Evolutionary conservation across 345 rosid genomes (phyloP), one percentile per base, ranked within the genome.

Genomic region (Noccaea caerulescens): DNA sequence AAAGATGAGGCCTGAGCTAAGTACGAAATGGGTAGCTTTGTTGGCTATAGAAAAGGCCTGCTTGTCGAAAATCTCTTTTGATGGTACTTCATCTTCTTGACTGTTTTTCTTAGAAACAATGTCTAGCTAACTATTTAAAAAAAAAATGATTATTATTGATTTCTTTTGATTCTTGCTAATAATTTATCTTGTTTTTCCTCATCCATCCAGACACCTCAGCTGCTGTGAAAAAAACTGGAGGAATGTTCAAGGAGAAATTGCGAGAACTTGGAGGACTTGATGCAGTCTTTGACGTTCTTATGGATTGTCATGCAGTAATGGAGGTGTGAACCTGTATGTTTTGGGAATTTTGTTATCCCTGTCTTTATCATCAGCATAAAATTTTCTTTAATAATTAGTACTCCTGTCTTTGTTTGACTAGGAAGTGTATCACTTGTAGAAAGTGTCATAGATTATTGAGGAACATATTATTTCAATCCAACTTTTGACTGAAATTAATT

Each of bases 201-300:
- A 63, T 56, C 63, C 44, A 27, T 80, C 54, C 84, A 93, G 98
- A 93, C 76, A 77, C 82, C 27, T 75, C 94, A 70, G 96, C 91
- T 52, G 51, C 83, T 41, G 85, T 85, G 38, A 87, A 87, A 82
- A 87, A 91, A 69, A 58, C 73, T 18, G 91, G 96, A 49, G 88
- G 95, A 23, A 83, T 79, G 77, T 89, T 91, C 63, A 93, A 91
- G 85, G 97, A 93, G 77, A 93, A 83, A 80, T 73, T 91, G 34
- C 79, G 98, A 66, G 93, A 91, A 79, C 67, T 73, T 43, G 94
- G 96, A 72, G 98, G 97, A 66, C 93, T 93, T 65, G 96, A 89
- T 85, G 88, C 90, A 20, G 96, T 93, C 66, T 79, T 89, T 68
- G 96, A 91, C 51, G 90, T 89, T 68, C 82, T 83, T 54, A 69